Percentiles rank a stretch among this genome's conserved stretches.
phyloP scores from a whole-genome alignment of 352 stramenopile genomes.

The Plasmopara viticola region DNA sequence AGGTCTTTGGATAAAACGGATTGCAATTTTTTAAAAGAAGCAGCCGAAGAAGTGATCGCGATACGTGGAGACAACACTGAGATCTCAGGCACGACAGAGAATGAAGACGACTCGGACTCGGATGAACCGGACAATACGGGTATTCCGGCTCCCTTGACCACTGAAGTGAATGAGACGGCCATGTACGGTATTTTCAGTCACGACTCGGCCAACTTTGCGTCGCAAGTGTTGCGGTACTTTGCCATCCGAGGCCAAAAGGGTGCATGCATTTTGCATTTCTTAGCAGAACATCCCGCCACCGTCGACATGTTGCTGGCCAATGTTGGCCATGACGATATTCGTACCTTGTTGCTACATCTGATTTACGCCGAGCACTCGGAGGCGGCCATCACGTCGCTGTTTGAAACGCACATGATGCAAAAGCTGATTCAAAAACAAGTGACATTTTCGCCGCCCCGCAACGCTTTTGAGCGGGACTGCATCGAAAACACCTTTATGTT shows the following conservation, averaged over 20 bases:
- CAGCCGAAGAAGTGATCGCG: conserved; percentile 1
- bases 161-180: conserved; percentile 34
- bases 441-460: conserved; percentile 62
- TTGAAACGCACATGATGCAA: conserved; percentile 63
- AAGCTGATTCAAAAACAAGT: conserved; percentile 76
- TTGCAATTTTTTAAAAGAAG: conserved; percentile 1
- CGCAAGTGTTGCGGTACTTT: conserved; percentile 78
- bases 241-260: conserved; percentile 72
- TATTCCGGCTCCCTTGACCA: conserved; percentile 30
- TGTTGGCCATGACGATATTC: conserved; percentile 76
- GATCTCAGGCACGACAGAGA: conserved; percentile 19
- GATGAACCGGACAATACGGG: conserved; percentile 29
- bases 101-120: conserved; percentile 31
- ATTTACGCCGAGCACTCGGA: conserved; percentile 84
- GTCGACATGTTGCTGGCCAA: conserved; percentile 77
- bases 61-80: conserved; percentile 17
- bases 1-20: conserved; percentile 13
- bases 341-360: conserved; percentile 66
- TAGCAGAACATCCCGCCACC: conserved; percentile 41
- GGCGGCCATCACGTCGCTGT: conserved; percentile 59
- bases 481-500: conserved; percentile 80
- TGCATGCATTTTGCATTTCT: conserved; percentile 67
- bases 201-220: conserved; percentile 74
- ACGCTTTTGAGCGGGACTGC: conserved; percentile 62
- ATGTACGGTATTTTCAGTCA: conserved; percentile 67